phyloP scores from a whole-genome alignment of 192 early-diverging fungal genomes.

The Endogone sp. region DNA sequence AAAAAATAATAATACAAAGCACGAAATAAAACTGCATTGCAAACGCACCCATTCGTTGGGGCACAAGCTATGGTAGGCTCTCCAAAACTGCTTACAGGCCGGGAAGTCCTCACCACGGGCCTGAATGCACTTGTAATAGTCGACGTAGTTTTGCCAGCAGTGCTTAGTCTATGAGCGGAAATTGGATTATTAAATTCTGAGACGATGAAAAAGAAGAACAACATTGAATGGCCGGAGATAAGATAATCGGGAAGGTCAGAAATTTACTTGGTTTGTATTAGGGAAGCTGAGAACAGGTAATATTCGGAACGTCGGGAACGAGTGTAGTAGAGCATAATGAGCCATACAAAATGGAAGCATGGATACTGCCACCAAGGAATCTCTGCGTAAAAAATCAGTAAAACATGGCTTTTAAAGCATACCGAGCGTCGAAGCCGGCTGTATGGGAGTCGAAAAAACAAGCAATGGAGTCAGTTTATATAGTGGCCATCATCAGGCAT shows the following conservation, averaged over 20 bases:
- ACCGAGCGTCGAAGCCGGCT: neutral
- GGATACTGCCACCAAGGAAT: too few relatives aligned
- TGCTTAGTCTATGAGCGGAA: conserved; percentile 78
- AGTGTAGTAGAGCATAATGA: too few relatives aligned
- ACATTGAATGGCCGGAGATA: too few relatives aligned
- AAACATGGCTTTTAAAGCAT: too few relatives aligned
- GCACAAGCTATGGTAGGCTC: conserved; percentile 83
- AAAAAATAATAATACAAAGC: neutral
- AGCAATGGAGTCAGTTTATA: neutral
- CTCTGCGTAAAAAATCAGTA: too few relatives aligned
- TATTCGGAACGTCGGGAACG: too few relatives aligned
- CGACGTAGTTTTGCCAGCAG: conserved; percentile 99
- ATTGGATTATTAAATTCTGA: neutral
- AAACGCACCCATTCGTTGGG: conserved; percentile 88
- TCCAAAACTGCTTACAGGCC: conserved; percentile 89
- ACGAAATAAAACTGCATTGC: conserved; percentile 1
- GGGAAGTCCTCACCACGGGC: conserved; percentile 95
- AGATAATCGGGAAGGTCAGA: too few relatives aligned
- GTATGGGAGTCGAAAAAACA: neutral
- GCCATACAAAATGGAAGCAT: too few relatives aligned
- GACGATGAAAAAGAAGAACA: neutral
- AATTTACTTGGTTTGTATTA: conserved; percentile 6
- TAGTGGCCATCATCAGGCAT: too few relatives aligned
- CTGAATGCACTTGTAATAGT: conserved; percentile 87
- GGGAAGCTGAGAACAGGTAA: neutral